phyloP scores from a whole-genome alignment of 2,329 filamentous ascomycete genomes.

The Hypoxylon rubiginosum region DNA sequence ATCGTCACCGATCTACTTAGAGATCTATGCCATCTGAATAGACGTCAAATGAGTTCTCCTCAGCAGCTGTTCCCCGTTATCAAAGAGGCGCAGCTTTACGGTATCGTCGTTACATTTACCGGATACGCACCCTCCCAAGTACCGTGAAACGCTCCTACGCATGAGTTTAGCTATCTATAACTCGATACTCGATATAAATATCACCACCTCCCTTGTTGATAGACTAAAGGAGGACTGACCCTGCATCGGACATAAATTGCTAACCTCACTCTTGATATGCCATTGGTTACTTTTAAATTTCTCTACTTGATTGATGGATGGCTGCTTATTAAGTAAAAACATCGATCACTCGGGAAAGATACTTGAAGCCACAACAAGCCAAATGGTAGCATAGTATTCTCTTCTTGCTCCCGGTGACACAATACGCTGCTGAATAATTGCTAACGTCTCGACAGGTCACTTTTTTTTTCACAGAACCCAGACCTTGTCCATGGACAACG shows the following conservation, averaged over 20 bases:
- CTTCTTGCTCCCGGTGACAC: constrained; percentile 8
- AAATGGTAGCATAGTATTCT: background rate
- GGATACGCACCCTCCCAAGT: background rate
- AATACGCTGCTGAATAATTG: constrained; percentile 1
- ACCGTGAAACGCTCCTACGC: background rate
- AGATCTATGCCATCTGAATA: background rate
- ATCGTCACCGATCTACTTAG: background rate
- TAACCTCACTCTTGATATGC: background rate
- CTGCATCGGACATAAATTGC: background rate
- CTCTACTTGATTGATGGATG: background rate
- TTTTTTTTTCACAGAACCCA: constrained; percentile 4
- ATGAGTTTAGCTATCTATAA: background rate
- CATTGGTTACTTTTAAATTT: background rate
- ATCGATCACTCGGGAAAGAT: background rate
- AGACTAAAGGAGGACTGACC: constrained; percentile 1
- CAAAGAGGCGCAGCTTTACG: background rate
- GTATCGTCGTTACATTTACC: background rate
- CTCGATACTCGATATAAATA: constrained; percentile 2
- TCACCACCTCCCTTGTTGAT: background rate
- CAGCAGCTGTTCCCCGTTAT: background rate
- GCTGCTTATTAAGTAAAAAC: background rate
- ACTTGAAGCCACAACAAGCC: background rate
- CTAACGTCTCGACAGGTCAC: constrained; percentile 22
- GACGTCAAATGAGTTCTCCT: background rate
- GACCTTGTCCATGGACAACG: constrained; percentile 3